A percentile compares a stretch with the other conserved stretches of the same genome.
Evolutionary conservation across 1,139 yeast species (phyloP).

Genomic region (Geotrichum klebahnii): DNA sequence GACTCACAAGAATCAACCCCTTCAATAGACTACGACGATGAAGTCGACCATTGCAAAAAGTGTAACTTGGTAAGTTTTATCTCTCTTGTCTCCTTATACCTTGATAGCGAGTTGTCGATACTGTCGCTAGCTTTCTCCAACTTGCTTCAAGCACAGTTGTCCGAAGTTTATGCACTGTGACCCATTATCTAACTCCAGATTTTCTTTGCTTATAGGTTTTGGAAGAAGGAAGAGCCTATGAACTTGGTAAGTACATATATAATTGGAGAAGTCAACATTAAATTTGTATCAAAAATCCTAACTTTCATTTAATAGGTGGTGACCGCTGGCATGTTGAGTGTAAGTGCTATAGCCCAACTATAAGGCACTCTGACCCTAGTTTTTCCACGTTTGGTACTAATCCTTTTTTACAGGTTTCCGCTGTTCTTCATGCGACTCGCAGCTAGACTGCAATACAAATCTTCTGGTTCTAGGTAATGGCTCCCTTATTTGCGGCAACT

Average conservation of each 20-base stretch:
- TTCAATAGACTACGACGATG: conserved; percentile 30
- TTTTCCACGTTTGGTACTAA: neutral
- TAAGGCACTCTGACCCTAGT: too few species aligned
- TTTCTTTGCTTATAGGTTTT: conserved; percentile 36
- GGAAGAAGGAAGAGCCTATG: conserved; percentile 44
- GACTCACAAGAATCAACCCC: conserved; percentile 19
- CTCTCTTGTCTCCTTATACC: neutral
- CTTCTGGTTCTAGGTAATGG: conserved; percentile 91
- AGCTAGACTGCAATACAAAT: conserved; percentile 81
- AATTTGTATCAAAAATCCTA: conserved; percentile 5
- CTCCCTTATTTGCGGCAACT: conserved; percentile 79
- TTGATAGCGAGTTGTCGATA: neutral
- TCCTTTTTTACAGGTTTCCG: conserved; percentile 52
- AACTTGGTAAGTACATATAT: conserved; percentile 38
- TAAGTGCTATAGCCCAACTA: conserved; percentile 1
- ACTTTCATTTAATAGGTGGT: conserved; percentile 53
- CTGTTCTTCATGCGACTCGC: conserved; percentile 76
- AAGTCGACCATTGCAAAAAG: conserved; percentile 37
- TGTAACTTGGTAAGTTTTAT: conserved; percentile 36
- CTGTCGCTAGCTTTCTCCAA: neutral
- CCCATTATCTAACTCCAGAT: conserved; percentile 4
- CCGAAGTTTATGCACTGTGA: conserved; percentile 3
- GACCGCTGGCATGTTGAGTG: conserved; percentile 88
- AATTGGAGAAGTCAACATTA: too few species aligned
- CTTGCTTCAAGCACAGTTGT: neutral